phyloP scores from a whole-genome alignment of 2,329 filamentous ascomycete genomes.

The Sarocladiaceae sp. region DNA sequence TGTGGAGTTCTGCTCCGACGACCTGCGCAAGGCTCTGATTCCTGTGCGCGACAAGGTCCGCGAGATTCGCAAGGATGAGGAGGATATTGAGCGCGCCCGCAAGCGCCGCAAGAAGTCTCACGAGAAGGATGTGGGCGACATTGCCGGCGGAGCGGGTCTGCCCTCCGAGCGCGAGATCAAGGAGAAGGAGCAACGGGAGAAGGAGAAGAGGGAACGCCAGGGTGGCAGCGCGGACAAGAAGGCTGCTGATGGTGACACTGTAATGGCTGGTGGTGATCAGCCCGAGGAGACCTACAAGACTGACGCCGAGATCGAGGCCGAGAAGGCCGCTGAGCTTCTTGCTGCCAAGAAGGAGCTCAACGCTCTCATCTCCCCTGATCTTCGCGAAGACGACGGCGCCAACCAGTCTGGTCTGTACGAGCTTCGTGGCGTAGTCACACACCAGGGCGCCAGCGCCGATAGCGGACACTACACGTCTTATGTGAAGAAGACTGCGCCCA shows the following conservation, averaged over 20 bases:
- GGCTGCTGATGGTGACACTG: conserved; percentile 55
- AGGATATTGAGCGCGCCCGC: conserved; percentile 83
- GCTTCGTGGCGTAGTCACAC: conserved; percentile 86
- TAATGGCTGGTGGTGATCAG: conserved; percentile 56
- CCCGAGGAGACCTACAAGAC: conserved; percentile 69
- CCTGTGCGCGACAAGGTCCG: conserved; percentile 96
- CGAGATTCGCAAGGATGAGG: conserved; percentile 89
- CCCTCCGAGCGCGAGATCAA: conserved; percentile 45
- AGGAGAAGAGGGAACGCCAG: conserved; percentile 42
- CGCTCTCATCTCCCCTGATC: conserved; percentile 65
- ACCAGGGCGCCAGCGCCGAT: conserved; percentile 93
- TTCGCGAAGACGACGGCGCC: conserved; percentile 70
- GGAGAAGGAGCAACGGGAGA: conserved; percentile 43
- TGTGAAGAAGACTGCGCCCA: conserved; percentile 77
- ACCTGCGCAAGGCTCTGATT: conserved; percentile 72
- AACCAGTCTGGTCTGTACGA: conserved; percentile 96
- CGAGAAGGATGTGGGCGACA: conserved; percentile 39
- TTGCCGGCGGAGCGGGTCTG: conserved; percentile 38
- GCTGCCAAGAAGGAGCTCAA: conserved; percentile 84
- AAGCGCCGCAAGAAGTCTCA: conserved; percentile 77
- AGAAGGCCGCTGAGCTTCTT: conserved; percentile 68
- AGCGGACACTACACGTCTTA: conserved; percentile 98
- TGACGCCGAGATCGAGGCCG: conserved; percentile 85
- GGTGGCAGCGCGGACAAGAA: conserved; percentile 22
- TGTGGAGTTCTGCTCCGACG: conserved; percentile 91